Evolutionary conservation across 257 asterid genomes (phyloP).

Genomic region (Jaltomata sinuosa): DNA sequence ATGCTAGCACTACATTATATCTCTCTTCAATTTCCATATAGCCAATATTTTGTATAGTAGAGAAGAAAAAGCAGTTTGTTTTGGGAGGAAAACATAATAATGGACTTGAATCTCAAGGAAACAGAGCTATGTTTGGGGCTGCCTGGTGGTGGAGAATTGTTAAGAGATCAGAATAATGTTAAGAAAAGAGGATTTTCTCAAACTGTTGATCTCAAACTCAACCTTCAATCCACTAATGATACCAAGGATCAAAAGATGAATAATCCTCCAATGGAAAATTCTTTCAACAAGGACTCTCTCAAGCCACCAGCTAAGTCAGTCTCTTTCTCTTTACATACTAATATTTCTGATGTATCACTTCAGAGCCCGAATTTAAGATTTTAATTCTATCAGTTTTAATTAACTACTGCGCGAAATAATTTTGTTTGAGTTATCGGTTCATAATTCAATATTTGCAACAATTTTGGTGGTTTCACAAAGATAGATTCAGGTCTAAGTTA

Average conservation of each 20-base stretch:
- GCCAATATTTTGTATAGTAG: not conserved
- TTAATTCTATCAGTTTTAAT: not conserved
- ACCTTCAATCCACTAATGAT: constrained; percentile 23
- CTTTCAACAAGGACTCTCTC: constrained; percentile 14
- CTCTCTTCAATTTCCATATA: not conserved
- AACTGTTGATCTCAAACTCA: constrained; percentile 46
- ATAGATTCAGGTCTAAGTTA: not conserved
- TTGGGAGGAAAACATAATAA: not conserved
- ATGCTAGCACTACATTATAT: not conserved
- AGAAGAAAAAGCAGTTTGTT: not conserved
- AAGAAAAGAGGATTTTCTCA: constrained; percentile 43
- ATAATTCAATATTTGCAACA: too few relatives aligned
- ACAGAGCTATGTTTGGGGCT: constrained; percentile 48
- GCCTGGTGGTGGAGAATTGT: constrained; percentile 27
- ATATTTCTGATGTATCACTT: not conserved
- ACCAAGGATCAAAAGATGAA: constrained; percentile 9
- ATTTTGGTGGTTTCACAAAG: too few relatives aligned
- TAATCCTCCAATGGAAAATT: constrained; percentile 12
- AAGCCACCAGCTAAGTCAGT: constrained; percentile 46
- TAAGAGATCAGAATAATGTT: not conserved
- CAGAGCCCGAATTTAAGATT: not conserved
- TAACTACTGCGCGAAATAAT: too few relatives aligned
- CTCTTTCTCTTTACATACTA: not conserved
- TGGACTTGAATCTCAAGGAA: constrained; percentile 29
- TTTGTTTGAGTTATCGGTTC: too few relatives aligned